phyloP scores from a whole-genome alignment of 2,329 filamentous ascomycete species.

The Incumbomyces lentus region DNA sequence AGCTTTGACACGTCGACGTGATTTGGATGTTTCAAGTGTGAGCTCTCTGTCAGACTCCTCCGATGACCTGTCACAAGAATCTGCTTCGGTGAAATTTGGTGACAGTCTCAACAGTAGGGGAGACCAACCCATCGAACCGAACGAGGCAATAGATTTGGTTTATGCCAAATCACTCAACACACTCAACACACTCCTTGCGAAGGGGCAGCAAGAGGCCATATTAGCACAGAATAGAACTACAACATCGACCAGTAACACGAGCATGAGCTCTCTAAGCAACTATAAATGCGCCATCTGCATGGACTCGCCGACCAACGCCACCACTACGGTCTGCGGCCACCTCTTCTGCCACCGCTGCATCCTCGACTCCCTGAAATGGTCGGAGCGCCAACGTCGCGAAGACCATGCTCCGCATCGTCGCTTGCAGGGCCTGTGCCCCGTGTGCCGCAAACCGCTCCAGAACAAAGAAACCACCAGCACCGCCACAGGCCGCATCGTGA shows the following conservation, averaged over 20 bases:
- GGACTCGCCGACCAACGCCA: slow-evolving; percentile 50
- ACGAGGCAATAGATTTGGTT: slow-evolving; percentile 44
- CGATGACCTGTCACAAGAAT: slow-evolving; percentile 10
- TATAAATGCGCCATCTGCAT: slow-evolving; percentile 55
- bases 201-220: slow-evolving; percentile 43
- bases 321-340: slow-evolving; percentile 51
- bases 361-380: slow-evolving; percentile 47
- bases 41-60: not conserved
- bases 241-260: not conserved
- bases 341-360: slow-evolving; percentile 56
- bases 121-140: slow-evolving; percentile 5
- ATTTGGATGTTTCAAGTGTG: not conserved
- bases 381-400: slow-evolving; percentile 38
- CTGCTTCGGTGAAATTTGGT: not conserved
- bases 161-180: slow-evolving; percentile 31
- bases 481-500: not conserved
- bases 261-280: slow-evolving; percentile 32
- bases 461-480: slow-evolving; percentile 27
- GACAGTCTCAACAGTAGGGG: not conserved
- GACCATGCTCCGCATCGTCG: slow-evolving; percentile 21
- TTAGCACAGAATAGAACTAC: slow-evolving; percentile 32
- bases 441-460: slow-evolving; percentile 34
- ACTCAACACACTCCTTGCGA: slow-evolving; percentile 39
- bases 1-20: not conserved
- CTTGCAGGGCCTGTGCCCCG: slow-evolving; percentile 32